Evolutionary conservation across 129 eudicot genomes (phyloP).

Genomic region (Flaveria linearis): DNA sequence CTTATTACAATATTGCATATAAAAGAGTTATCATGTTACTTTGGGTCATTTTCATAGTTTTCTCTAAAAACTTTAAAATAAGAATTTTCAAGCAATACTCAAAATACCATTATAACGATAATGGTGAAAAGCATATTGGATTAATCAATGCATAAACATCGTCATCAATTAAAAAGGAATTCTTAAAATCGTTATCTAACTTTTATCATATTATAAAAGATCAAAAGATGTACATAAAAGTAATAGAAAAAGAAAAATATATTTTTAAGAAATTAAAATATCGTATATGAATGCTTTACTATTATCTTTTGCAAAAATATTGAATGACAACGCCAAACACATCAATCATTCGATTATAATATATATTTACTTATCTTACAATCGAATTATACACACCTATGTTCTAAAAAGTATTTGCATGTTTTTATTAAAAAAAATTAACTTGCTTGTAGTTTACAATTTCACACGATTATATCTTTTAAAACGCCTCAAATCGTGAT

Average conservation of each 20-base stretch:
- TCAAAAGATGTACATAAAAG: conserved; percentile 27
- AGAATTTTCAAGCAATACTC: neutral
- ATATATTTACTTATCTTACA: neutral
- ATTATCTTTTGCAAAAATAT: conserved; percentile 18
- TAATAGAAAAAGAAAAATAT: conserved; percentile 31
- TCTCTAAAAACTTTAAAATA: neutral
- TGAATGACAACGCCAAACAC: conserved; percentile 13
- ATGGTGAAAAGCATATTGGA: conserved; percentile 32
- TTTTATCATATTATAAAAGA: conserved; percentile 27
- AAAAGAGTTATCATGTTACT: no score
- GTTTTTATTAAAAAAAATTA: neutral
- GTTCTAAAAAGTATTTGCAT: neutral
- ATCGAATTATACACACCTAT: neutral
- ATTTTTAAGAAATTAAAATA: conserved; percentile 24
- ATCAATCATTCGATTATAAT: conserved; percentile 21
- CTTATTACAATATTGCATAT: no score
- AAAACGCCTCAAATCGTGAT: neutral
- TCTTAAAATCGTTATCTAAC: conserved; percentile 29
- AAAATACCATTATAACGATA: conserved; percentile 11
- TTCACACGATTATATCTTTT: neutral
- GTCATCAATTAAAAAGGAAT: conserved; percentile 26
- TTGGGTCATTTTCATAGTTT: no score
- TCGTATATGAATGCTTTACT: conserved; percentile 10
- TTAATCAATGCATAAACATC: conserved; percentile 22
- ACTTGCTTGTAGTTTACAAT: conserved; percentile 2